Conservation (phyloP, 352 stramenopile genomes). For the Pythium dissotocum region DNA sequence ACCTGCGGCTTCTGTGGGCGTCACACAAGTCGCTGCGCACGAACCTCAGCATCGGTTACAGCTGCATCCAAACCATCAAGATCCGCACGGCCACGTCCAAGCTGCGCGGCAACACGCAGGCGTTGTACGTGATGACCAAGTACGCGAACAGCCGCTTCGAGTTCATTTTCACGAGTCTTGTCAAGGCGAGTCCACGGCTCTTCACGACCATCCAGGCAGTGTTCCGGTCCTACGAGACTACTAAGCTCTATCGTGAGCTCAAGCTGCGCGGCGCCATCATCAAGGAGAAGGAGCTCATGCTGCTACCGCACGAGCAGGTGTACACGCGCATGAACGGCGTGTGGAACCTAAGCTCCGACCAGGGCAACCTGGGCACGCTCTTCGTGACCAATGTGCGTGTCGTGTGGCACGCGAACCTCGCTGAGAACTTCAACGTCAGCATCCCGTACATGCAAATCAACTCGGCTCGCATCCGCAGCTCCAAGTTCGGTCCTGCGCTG, state of each 20-base stretch:
- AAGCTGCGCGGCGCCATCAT: slow-evolving; percentile 92
- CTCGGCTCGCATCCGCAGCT: slow-evolving; percentile 78
- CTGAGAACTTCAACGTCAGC: slow-evolving; percentile 95
- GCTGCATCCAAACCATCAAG: slow-evolving; percentile 82
- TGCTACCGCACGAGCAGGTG: slow-evolving; percentile 90
- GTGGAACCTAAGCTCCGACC: slow-evolving; percentile 92
- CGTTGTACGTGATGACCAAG: slow-evolving; percentile 92
- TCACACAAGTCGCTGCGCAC: slow-evolving; percentile 85
- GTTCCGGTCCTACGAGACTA: slow-evolving; percentile 92
- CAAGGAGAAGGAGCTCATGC: slow-evolving; percentile 83
- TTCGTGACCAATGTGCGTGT: slow-evolving; percentile 93
- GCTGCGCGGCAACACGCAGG: slow-evolving; percentile 89
- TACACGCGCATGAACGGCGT: slow-evolving; percentile 86
- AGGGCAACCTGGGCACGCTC: slow-evolving; percentile 92
- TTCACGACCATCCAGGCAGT: slow-evolving; percentile 94
- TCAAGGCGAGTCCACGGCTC: slow-evolving; percentile 88
- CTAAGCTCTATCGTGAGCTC: slow-evolving; percentile 92
- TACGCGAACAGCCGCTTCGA: slow-evolving; percentile 87
- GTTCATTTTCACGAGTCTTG: slow-evolving; percentile 94
- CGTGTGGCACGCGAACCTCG: slow-evolving; percentile 92
- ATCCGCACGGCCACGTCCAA: slow-evolving; percentile 90
- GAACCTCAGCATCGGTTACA: slow-evolving; percentile 89
- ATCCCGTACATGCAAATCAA: slow-evolving; percentile 95
- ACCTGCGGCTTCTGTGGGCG: slow-evolving; percentile 90
- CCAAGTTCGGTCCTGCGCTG: slow-evolving; percentile 90